These are phyloP conservation scores for Brassica hybrid DNA, from an alignment of 441 rosid genomes.

Conservation along the genomic window DNA sequence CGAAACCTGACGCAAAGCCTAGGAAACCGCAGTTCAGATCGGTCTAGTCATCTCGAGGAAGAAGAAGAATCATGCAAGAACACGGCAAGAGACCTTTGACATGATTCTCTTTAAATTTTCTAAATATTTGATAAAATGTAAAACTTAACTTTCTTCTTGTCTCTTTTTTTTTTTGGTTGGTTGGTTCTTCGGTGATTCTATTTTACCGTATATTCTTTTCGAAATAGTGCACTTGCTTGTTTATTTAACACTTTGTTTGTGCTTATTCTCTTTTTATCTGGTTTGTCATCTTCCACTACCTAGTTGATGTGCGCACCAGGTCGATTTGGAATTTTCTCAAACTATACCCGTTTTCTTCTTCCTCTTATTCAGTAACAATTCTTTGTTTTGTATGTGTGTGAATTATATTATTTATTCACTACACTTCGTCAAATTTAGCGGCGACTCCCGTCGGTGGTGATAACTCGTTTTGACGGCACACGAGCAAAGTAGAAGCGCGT, in stretches of 20 bases:
- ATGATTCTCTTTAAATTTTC: neutral
- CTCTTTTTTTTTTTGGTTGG: neutral
- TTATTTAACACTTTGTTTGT: neutral
- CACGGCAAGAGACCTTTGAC: constrained; percentile 48
- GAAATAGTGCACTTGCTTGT: too few species aligned
- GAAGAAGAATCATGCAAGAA: constrained; percentile 45
- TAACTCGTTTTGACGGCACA: neutral
- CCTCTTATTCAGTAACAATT: too few species aligned
- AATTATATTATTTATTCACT: neutral
- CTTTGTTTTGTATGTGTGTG: too few species aligned
- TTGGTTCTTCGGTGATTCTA: constrained; percentile 3
- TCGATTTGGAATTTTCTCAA: neutral
- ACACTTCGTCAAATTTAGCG: constrained; percentile 13
- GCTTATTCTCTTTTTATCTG: neutral
- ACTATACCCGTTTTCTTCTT: neutral
- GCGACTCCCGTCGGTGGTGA: constrained; percentile 13
- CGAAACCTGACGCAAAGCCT: constrained; percentile 16
- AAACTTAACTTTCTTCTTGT: neutral
- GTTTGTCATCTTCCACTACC: neutral
- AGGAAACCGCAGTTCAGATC: constrained; percentile 21
- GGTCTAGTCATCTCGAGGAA: constrained; percentile 29
- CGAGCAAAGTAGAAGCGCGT: constrained; percentile 15
- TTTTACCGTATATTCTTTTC: too few species aligned
- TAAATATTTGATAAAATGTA: too few species aligned
- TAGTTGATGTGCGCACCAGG: neutral